Conservation (phyloP, 345 rosid species). For the Citrus medica region DNA sequence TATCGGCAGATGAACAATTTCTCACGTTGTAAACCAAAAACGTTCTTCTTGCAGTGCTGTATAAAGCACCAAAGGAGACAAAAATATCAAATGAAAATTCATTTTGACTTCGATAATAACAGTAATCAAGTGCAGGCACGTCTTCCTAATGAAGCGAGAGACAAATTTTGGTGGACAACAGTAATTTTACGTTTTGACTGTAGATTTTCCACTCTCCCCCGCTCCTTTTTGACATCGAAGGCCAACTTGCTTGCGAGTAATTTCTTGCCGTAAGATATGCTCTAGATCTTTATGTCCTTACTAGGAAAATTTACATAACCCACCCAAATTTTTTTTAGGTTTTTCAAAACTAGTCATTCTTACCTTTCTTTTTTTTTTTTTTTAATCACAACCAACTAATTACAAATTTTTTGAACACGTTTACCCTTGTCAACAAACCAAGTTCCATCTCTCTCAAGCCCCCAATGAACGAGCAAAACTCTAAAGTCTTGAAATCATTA, state of each 20-base stretch:
- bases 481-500: too few species aligned
- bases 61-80: background rate
- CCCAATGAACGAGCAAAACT: too few species aligned
- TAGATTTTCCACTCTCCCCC: background rate
- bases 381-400: too few species aligned
- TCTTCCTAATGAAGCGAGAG: background rate
- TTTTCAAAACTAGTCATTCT: too few species aligned
- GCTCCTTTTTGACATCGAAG: background rate
- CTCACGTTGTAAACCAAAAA: too few species aligned
- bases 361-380: too few species aligned
- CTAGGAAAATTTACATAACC: too few species aligned
- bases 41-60: background rate
- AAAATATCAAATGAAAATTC: background rate
- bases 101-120: background rate
- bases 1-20: background rate
- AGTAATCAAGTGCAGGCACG: background rate
- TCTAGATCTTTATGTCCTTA: background rate
- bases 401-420: too few species aligned
- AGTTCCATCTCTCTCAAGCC: too few species aligned
- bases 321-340: accelerated
- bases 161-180: background rate
- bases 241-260: background rate
- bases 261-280: background rate
- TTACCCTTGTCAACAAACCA: too few species aligned
- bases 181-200: background rate